Evolutionary conservation across 164 flowering plant genomes (phyloP), one percentile per base, ranked within the genome.

Genomic region (Aristolochia contorta): DNA sequence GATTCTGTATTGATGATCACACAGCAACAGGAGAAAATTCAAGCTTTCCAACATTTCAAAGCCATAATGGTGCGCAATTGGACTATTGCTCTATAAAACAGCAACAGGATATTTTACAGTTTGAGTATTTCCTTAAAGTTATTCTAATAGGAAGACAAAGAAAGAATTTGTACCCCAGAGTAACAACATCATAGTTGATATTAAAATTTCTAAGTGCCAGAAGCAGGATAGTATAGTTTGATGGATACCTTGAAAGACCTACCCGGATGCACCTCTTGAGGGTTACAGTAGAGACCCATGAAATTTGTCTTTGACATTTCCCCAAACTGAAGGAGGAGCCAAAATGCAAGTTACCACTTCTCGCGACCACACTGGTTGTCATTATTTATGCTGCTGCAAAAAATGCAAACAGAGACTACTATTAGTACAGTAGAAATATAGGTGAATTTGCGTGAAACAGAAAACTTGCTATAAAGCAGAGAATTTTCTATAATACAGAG

Each of bases 221-320:
- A 19, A 18, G 0, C 15, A 10, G 1, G 30, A 9, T 14, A 58
- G 12, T 33, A 22, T 20, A 21, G 54, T 13, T 41, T 45, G 1
- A 68, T 19, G 5, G 20, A 54, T 61, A 74, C 74, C 77, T 75
- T 56, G 79, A 80, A 60, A 78, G 67, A 32, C 79, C 82, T 59
- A 63, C 73, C 54, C 63, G 80, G 3, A 54, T 32, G 70, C 75
- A 73, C 60, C 76, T 70, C 54, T 65, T 75, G 50, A 78, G 68
- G 19, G 75, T 49, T 49, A 77, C 15, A 43, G 59, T 51, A 43
- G 77, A 68, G 49, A 72, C 70, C 81, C 77, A 72, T 60, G 75
- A 72, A 70, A 73, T 27, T n/a, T 43, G 49, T 54, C 65, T 22
- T 8, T 20, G 23, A 19, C 47, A 53, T 54, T 21, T 53, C 13